These are phyloP conservation scores for Furcasterigmium sp. DNA, from an alignment of 2,329 filamentous ascomycete genomes.

Conservation along the genomic window DNA sequence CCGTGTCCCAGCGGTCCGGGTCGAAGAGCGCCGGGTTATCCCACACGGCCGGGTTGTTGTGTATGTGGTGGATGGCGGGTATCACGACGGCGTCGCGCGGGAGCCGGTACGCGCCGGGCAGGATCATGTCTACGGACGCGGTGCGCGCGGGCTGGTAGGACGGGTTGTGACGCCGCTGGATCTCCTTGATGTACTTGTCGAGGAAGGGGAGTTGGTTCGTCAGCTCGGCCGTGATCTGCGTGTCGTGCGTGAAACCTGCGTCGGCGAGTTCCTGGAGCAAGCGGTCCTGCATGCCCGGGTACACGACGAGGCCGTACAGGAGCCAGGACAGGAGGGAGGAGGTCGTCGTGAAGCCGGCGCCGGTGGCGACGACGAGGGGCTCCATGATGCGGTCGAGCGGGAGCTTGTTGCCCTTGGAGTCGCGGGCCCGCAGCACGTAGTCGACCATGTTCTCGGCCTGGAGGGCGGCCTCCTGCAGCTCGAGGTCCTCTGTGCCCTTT, in stretches of 20 bases:
- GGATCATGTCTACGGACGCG: constrained; percentile 46
- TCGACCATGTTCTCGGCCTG: constrained; percentile 41
- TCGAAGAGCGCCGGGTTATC: constrained; percentile 53
- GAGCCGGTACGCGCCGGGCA: constrained; percentile 54
- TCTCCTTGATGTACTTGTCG: constrained; percentile 57
- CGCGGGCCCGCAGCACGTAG: constrained; percentile 47
- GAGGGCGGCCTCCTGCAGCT: constrained; percentile 43
- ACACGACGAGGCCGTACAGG: constrained; percentile 46
- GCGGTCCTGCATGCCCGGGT: constrained; percentile 49
- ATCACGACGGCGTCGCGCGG: constrained; percentile 48
- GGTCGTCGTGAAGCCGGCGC: constrained; percentile 57
- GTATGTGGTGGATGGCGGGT: constrained; percentile 43
- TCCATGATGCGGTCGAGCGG: constrained; percentile 33
- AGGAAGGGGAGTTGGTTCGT: constrained; percentile 44
- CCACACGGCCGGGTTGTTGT: constrained; percentile 51
- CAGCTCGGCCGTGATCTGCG: constrained; percentile 39
- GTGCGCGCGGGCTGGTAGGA: constrained; percentile 57
- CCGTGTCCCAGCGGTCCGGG: constrained; percentile 54
- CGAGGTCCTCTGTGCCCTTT: constrained; percentile 31
- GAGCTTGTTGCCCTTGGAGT: constrained; percentile 49
- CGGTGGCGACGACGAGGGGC: constrained; percentile 44
- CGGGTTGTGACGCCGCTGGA: constrained; percentile 53
- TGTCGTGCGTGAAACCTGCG: constrained; percentile 35
- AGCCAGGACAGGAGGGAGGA: constrained; percentile 54
- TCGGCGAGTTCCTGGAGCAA: constrained; percentile 54